These are phyloP conservation scores for Jackrogersella multiformis DNA, from an alignment of 495 filamentous ascomycete genomes.

Conservation along the genomic window DNA sequence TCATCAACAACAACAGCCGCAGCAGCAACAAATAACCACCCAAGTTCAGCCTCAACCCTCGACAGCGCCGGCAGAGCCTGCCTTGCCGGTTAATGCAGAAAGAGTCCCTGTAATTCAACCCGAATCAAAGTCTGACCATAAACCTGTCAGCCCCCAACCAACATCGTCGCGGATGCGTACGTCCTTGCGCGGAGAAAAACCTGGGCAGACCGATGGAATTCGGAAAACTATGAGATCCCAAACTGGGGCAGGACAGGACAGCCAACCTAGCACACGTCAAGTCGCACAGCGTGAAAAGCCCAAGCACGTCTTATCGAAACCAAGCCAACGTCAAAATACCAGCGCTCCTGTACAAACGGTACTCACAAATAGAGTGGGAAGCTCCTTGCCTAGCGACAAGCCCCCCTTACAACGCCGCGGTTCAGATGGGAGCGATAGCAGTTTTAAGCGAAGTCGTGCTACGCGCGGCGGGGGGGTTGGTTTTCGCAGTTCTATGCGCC, in stretches of 20 bases:
- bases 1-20: conserved; percentile 16
- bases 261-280: conserved; percentile 30
- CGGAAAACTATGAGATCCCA: conserved; percentile 49
- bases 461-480: conserved; percentile 31
- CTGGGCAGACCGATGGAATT: conserved; percentile 41
- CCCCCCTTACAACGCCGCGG: conserved; percentile 49
- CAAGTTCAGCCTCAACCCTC: conserved; percentile 1
- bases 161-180: conserved; percentile 48
- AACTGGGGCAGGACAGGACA: conserved; percentile 18
- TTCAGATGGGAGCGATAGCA: conserved; percentile 60
- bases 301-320: conserved; percentile 13
- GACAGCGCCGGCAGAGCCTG: conserved; percentile 3
- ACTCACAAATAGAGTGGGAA: conserved; percentile 1
- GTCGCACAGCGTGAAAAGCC: conserved; percentile 18
- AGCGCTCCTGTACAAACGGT: conserved; percentile 15
- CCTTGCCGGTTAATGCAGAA: conserved; percentile 29
- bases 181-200: conserved; percentile 49
- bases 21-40: conserved; percentile 14
- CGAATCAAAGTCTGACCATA: conserved; percentile 49
- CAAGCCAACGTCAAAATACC: conserved; percentile 5
- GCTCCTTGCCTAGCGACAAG: conserved; percentile 27
- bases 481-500: conserved; percentile 56
- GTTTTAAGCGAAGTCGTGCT: conserved; percentile 56
- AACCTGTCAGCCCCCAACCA: conserved; percentile 7
- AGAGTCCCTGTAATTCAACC: conserved; percentile 54